phyloP scores from a whole-genome alignment of 345 rosid genomes.

The Tarenaya hassleriana region DNA sequence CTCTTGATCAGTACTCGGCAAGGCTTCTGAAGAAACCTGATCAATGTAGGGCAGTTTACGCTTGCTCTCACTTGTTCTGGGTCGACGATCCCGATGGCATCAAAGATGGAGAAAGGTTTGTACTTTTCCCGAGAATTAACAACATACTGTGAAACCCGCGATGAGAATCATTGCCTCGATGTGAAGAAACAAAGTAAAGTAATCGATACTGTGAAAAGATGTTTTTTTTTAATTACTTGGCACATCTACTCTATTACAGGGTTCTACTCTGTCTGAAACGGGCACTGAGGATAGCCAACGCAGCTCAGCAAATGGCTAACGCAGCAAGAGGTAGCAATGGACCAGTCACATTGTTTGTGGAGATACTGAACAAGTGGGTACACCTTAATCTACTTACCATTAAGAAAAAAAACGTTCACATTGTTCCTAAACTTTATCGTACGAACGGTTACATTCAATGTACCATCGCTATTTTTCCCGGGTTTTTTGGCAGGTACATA shows the following conservation, averaged over 20 bases:
- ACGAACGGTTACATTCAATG: neutral
- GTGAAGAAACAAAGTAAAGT: too few relatives aligned
- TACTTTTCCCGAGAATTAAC: neutral
- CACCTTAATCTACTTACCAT: neutral
- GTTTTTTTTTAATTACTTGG: too few relatives aligned
- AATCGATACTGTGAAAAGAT: too few relatives aligned
- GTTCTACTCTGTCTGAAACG: slow-evolving; percentile 78
- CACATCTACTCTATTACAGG: slow-evolving; percentile 32
- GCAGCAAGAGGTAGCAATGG: slow-evolving; percentile 71
- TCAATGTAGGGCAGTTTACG: slow-evolving; percentile 89
- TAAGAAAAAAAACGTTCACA: neutral
- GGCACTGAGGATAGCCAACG: slow-evolving; percentile 82
- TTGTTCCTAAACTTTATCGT: slow-evolving; percentile 4
- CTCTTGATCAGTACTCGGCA: slow-evolving; percentile 63
- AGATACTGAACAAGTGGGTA: slow-evolving; percentile 79
- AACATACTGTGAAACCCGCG: too few relatives aligned
- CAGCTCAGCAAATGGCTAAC: slow-evolving; percentile 84
- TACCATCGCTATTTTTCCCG: neutral
- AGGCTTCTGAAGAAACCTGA: slow-evolving; percentile 90
- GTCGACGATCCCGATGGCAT: slow-evolving; percentile 55
- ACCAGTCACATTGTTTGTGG: slow-evolving; percentile 70
- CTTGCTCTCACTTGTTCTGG: slow-evolving; percentile 95
- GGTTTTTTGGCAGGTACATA: slow-evolving; percentile 43
- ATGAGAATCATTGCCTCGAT: too few relatives aligned
- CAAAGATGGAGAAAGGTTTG: slow-evolving; percentile 82